These are phyloP conservation scores for Solanum virginianum DNA, from an alignment of 257 asterid genomes.

Conservation along the genomic window DNA sequence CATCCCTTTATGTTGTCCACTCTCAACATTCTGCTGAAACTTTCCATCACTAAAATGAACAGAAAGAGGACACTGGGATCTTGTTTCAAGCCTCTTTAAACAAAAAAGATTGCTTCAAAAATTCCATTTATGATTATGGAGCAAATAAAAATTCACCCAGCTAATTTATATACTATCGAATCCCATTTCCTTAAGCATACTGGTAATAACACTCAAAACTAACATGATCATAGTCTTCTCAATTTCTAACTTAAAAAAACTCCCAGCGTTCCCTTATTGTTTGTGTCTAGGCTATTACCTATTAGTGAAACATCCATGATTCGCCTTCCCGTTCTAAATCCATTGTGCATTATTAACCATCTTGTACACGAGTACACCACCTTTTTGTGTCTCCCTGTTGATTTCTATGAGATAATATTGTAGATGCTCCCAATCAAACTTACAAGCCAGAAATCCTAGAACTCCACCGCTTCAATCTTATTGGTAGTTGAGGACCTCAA, in stretches of 20 bases:
- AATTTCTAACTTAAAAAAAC: not conserved
- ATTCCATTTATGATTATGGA: not conserved
- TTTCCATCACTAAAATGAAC: not conserved
- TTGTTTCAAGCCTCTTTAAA: not conserved
- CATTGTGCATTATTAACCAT: not conserved
- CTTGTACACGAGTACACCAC: not conserved
- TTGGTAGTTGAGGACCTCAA: not conserved
- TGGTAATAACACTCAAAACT: not conserved
- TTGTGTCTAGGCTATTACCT: not conserved
- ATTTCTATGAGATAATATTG: not conserved
- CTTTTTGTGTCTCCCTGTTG: not conserved
- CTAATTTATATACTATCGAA: not conserved
- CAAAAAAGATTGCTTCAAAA: not conserved
- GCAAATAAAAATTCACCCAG: not conserved
- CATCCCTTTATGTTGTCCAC: not conserved
- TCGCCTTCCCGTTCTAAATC: not conserved
- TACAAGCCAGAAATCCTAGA: not conserved
- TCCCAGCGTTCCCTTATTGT: not conserved
- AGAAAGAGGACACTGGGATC: not conserved
- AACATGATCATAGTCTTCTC: not conserved
- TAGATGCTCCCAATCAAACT: not conserved
- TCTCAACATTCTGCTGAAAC: not conserved
- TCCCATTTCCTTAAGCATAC: not conserved
- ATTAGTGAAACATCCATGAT: not conserved
- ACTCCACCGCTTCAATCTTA: not conserved